These are phyloP conservation scores for Penicillium diatomitis DNA, from an alignment of 495 filamentous ascomycete genomes.

Conservation along the genomic window DNA sequence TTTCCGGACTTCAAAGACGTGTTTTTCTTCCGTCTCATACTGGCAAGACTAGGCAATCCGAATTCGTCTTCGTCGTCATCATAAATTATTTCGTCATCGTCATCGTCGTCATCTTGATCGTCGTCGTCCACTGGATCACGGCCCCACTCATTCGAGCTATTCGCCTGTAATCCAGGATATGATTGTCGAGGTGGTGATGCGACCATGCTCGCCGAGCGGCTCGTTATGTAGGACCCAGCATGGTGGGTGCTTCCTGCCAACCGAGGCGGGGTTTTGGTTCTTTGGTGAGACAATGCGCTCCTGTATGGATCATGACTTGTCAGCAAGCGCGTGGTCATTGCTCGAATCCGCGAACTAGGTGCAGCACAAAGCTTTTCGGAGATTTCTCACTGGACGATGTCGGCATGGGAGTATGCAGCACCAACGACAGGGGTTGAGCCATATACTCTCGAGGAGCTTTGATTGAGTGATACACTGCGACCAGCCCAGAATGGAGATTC, in stretches of 20 bases:
- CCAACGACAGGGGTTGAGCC: constrained; percentile 79
- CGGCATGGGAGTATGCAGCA: constrained; percentile 92
- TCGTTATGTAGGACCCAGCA: constrained; percentile 43
- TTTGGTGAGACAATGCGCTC: constrained; percentile 43
- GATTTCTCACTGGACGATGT: constrained; percentile 79
- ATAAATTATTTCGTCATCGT: constrained; percentile 59
- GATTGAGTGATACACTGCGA: constrained; percentile 33
- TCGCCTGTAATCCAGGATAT: constrained; percentile 68
- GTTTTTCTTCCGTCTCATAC: constrained; percentile 65
- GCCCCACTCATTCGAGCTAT: constrained; percentile 69
- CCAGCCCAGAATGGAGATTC: constrained; percentile 87
- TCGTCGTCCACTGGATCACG: constrained; percentile 43
- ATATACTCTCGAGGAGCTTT: constrained; percentile 39
- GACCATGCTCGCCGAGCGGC: constrained; percentile 40
- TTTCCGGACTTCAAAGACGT: constrained; percentile 34
- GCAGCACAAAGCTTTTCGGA: not conserved
- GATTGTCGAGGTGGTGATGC: constrained; percentile 55
- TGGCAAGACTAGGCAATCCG: constrained; percentile 80
- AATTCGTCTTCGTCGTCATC: constrained; percentile 93
- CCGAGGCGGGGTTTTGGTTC: constrained; percentile 55
- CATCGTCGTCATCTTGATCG: constrained; percentile 46
- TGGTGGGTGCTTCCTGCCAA: constrained; percentile 26
- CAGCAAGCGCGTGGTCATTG: constrained; percentile 3
- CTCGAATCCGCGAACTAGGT: not conserved
- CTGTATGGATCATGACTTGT: constrained; percentile 23